These are phyloP conservation scores for Cudoniella acicularis DNA, from an alignment of 495 filamentous ascomycete genomes.

Conservation along the genomic window DNA sequence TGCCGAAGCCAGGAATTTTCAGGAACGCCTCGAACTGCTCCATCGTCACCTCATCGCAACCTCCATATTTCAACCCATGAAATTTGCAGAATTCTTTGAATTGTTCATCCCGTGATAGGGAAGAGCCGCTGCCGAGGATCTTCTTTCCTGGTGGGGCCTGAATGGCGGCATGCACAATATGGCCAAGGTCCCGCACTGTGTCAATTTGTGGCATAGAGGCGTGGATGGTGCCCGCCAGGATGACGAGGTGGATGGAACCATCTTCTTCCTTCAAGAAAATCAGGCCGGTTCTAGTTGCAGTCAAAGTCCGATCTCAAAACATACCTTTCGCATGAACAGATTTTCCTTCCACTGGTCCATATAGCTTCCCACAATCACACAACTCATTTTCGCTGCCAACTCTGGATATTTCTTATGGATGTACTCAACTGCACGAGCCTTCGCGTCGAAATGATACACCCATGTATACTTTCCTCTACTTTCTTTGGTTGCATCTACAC, in stretches of 20 bases:
- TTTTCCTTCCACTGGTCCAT: conserved; percentile 14
- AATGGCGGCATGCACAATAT: conserved; percentile 9
- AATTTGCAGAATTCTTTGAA: conserved; percentile 11
- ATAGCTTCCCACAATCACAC: conserved; percentile 12
- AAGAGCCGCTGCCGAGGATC: conserved; percentile 8
- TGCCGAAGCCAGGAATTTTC: conserved; percentile 19
- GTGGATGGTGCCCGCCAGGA: not conserved
- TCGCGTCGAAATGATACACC: conserved; percentile 40
- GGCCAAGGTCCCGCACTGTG: conserved; percentile 1
- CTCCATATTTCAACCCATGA: conserved; percentile 8
- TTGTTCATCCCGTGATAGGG: conserved; percentile 10
- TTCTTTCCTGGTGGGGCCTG: conserved; percentile 10
- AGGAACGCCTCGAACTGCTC: conserved; percentile 4
- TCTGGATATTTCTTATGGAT: conserved; percentile 7
- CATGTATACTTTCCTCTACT: conserved; percentile 33
- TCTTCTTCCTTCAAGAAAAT: not conserved
- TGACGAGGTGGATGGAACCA: conserved; percentile 5
- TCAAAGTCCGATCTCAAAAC: too few relatives aligned
- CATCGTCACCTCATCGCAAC: conserved; percentile 7
- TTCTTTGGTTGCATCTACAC: conserved; percentile 31
- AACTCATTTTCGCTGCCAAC: conserved; percentile 10
- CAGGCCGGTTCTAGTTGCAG: not conserved
- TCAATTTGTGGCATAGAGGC: conserved; percentile 8
- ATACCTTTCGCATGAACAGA: conserved; percentile 11
- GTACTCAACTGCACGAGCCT: conserved; percentile 20